Evolutionary conservation across 2,329 filamentous ascomycete genomes (phyloP), one percentile per base, ranked within the genome.

Genomic region (Neofusicoccum ribis): DNA sequence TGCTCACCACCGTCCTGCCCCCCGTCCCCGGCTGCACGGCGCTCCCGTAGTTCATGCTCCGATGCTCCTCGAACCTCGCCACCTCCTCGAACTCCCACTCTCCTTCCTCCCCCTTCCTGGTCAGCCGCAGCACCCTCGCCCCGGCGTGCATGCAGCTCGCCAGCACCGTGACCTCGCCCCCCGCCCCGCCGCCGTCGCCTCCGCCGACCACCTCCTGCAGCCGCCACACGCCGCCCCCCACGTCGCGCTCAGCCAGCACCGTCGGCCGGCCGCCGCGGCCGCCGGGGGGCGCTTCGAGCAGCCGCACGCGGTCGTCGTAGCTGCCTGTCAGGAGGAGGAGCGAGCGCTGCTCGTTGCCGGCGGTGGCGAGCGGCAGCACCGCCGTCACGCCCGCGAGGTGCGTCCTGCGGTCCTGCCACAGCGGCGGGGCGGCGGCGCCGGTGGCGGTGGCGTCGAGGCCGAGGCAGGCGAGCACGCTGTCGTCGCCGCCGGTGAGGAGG

Each of bases 41-140:
- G 70, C 90, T 91, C 6, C 90, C 93, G 75, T 98, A 98, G 72
- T 96, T 97, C 92, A 97, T 97, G 75, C 92, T 97, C 78, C 91
- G 83, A 74, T 97, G 93, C 74, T 94, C 91, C 70, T 92, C 90
- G 72, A 96, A 96, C 61, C 84, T 85, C 0, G 85, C 88, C 52
- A 93, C 69, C 1, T 94, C 82, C 49, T 84, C 80, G 65, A 95
- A 88, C 1, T 72, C 73, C 85, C 89, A 92, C n/a, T 69, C 68
- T 15, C 3, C 39, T 66, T 67, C 77, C 73, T 1, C 77, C 70
- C 1, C 14, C 36, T 59, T 67, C 39, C 71, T 71, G 43, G 67
- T 72, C 3, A 88, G 71, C 66, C 77, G 77, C 2, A 89, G 74
- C n/a, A 98, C 78, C 63, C 89, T 86, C 9, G 87, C 84, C 0